phyloP scores from a whole-genome alignment of 169 alveolate genomes.

The Plasmodium gonderi region DNA sequence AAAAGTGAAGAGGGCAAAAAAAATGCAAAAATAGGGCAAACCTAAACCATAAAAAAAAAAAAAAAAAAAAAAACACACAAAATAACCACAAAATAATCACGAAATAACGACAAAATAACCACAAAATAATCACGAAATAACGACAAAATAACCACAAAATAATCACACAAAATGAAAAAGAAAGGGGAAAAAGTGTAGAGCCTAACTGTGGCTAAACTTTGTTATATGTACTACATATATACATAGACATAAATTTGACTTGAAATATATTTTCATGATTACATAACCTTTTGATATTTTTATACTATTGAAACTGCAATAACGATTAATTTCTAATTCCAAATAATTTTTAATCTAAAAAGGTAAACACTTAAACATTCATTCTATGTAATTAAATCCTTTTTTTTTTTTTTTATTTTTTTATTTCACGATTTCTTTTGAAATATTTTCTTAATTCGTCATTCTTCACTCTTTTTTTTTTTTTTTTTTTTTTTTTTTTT shows the following conservation, averaged over 20 bases:
- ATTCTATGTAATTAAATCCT: not conserved
- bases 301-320: not conserved
- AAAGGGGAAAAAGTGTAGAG: slow-evolving; percentile 5
- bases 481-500: not conserved
- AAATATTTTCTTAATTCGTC: not conserved
- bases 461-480: not conserved
- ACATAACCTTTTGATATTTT: not conserved
- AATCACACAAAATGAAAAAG: slow-evolving; percentile 6
- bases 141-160: not conserved
- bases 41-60: not conserved
- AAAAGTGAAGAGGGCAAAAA: not conserved
- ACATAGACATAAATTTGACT: not conserved
- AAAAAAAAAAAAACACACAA: not conserved
- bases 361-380: slow-evolving; percentile 13
- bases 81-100: not conserved
- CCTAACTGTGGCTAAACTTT: not conserved
- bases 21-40: not conserved
- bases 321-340: not conserved
- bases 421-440: not conserved
- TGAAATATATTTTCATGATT: not conserved
- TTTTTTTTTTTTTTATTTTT: not conserved
- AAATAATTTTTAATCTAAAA: slow-evolving; percentile 25
- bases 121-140: not conserved
- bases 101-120: not conserved
- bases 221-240: not conserved